A percentile compares a stretch with the other conserved stretches of the same genome.
These are phyloP conservation scores for Umbelopsis ramanniana DNA, from an alignment of 192 early-diverging fungal species.

Conservation along the genomic window DNA sequence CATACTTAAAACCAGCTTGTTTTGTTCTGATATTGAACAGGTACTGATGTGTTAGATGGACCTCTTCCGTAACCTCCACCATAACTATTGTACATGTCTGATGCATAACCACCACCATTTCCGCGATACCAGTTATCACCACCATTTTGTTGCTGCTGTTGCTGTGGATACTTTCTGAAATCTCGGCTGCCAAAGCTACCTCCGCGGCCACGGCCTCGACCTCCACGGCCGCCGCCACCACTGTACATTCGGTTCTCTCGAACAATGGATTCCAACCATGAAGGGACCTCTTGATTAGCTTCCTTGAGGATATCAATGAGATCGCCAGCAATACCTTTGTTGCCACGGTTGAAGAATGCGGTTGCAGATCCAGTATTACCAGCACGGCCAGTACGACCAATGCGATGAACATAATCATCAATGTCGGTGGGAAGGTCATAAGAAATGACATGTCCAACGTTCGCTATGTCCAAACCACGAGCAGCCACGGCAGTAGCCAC, in stretches of 20 bases:
- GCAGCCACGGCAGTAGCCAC: constrained; percentile 98
- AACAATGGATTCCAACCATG: constrained; percentile 76
- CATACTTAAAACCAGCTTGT: constrained; percentile 45
- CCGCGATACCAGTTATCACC: constrained; percentile 25
- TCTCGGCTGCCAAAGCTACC: constrained; percentile 33
- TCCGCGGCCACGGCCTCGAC: constrained; percentile 35
- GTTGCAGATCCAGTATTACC: constrained; percentile 93
- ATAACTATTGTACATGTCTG: constrained; percentile 16
- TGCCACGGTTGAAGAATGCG: constrained; percentile 91
- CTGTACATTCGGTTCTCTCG: constrained; percentile 49
- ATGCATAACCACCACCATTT: constrained; percentile 22
- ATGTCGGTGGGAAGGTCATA: constrained; percentile 96
- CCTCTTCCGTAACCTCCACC: constrained; percentile 14
- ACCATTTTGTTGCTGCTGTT: constrained; percentile 10
- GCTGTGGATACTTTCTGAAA: constrained; percentile 22
- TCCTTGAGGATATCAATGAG: constrained; percentile 89
- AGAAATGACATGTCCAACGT: constrained; percentile 88
- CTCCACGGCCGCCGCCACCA: constrained; percentile 29
- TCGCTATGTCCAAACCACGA: constrained; percentile 88
- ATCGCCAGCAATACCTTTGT: constrained; percentile 83
- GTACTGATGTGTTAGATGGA: constrained; percentile 8
- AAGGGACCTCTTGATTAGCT: constrained; percentile 92
- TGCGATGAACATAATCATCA: constrained; percentile 99
- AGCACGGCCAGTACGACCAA: constrained; percentile 97
- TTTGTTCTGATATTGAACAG: constrained; percentile 41